Evolutionary conservation across 2,329 filamentous ascomycete species (phyloP).

Genomic region (Fusarium phyllophilum): DNA sequence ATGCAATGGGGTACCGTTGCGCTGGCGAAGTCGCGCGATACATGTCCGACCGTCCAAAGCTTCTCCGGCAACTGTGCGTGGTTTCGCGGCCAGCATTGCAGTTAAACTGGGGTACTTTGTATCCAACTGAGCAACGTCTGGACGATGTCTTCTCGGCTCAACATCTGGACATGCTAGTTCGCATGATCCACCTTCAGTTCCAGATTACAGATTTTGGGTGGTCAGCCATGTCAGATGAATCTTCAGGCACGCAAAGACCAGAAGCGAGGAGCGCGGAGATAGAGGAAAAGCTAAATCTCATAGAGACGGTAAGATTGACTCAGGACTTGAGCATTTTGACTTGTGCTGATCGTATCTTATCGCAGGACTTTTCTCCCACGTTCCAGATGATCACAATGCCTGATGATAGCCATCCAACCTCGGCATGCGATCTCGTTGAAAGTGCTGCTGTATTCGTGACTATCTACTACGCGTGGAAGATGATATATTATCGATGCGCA

Average conservation of each 20-base stretch:
- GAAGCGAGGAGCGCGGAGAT: not conserved
- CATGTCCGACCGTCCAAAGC: not conserved
- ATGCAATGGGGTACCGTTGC: not conserved
- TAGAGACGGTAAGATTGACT: not conserved
- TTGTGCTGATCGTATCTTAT: not conserved
- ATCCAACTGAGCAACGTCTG: not conserved
- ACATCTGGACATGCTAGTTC: not conserved
- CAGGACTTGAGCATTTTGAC: not conserved
- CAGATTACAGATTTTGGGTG: not conserved
- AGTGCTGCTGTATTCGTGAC: not conserved
- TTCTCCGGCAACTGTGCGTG: not conserved
- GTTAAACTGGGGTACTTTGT: not conserved
- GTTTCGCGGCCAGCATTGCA: not conserved
- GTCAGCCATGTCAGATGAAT: not conserved
- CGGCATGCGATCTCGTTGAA: not conserved
- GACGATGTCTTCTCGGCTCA: not conserved
- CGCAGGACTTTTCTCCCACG: not conserved
- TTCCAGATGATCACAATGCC: not conserved
- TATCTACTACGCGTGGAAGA: not conserved
- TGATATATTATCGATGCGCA: not conserved
- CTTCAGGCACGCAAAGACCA: accelerated
- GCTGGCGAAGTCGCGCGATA: not conserved
- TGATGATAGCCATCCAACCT: accelerated
- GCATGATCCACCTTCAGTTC: not conserved
- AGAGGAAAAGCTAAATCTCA: not conserved